These are phyloP conservation scores for Pezicula rhizophila DNA, from an alignment of 2,329 filamentous ascomycete genomes.

Conservation along the genomic window DNA sequence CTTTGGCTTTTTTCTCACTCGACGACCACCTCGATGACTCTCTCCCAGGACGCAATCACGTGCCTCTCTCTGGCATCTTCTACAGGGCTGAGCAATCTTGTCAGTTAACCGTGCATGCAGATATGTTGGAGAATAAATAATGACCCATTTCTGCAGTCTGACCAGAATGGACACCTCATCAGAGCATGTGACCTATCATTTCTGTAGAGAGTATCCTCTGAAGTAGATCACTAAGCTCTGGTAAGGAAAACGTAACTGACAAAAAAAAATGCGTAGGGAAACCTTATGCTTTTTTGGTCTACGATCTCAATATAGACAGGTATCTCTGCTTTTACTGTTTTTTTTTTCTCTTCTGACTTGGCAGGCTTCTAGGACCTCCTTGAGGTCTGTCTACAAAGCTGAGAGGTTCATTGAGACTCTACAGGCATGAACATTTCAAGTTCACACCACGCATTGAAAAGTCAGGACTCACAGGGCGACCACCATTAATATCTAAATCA, in stretches of 20 bases:
- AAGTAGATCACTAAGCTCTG: too few species aligned
- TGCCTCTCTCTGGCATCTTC: conserved; percentile 26
- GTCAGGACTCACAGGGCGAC: conserved; percentile 22
- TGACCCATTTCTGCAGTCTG: neutral
- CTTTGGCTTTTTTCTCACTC: conserved; percentile 26
- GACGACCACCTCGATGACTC: conserved; percentile 25
- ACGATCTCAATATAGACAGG: too few species aligned
- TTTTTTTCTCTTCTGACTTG: too few species aligned
- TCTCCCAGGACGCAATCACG: conserved; percentile 27
- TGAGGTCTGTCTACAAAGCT: too few species aligned
- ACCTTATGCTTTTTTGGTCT: too few species aligned
- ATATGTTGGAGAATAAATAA: neutral
- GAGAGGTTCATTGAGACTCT: too few species aligned
- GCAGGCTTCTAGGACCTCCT: too few species aligned
- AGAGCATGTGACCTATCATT: too few species aligned
- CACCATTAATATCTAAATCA: conserved; percentile 24
- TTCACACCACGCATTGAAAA: neutral
- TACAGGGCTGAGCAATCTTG: conserved; percentile 20
- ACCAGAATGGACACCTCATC: neutral
- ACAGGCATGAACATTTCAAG: too few species aligned
- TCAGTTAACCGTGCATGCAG: neutral
- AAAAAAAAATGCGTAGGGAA: neutral
- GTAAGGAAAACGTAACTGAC: neutral
- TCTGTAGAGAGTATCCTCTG: too few species aligned
- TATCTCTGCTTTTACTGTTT: too few species aligned